Evolutionary conservation across 73 alveolate species (phyloP).

Genomic region (Paramecium primaurelia): DNA sequence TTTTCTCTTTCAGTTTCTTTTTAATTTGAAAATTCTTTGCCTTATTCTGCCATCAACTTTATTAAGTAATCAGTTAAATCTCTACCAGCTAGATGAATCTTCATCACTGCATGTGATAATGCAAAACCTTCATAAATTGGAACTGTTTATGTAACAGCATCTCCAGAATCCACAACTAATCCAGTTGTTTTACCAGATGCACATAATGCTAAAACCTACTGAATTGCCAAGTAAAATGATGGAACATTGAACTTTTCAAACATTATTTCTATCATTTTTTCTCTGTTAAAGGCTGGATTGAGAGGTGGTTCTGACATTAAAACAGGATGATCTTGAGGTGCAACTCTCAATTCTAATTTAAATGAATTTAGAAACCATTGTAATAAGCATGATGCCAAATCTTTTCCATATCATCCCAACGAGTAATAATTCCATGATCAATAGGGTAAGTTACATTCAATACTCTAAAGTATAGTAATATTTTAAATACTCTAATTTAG

Average conservation of each 20-base stretch:
- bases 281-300: constrained; percentile 74
- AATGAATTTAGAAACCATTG: constrained; percentile 47
- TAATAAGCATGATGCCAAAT: constrained; percentile 83
- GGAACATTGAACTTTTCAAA: constrained; percentile 66
- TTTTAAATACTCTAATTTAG: constrained; percentile 82
- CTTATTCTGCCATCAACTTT: constrained; percentile 71
- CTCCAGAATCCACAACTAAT: constrained; percentile 96
- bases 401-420: constrained; percentile 97
- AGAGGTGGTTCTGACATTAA: constrained; percentile 78
- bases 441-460: constrained; percentile 90
- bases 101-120: constrained; percentile 91
- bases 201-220: constrained; percentile 80
- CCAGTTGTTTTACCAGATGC: constrained; percentile 99
- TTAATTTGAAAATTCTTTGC: constrained; percentile 59
- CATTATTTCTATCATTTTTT: constrained; percentile 77
- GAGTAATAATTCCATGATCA: constrained; percentile 92
- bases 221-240: constrained; percentile 48
- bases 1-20: constrained; percentile 59
- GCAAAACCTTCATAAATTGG: constrained; percentile 99
- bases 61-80: constrained; percentile 85
- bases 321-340: constrained; percentile 83
- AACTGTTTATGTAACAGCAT: constrained; percentile 89
- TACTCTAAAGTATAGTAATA: constrained; percentile 68
- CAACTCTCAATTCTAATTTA: constrained; percentile 78
- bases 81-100: constrained; percentile 89